A percentile compares a stretch with the other conserved stretches of the same genome.
phyloP scores from a whole-genome alignment of 768 basidiomycete genomes.

The Calocera cornea region DNA sequence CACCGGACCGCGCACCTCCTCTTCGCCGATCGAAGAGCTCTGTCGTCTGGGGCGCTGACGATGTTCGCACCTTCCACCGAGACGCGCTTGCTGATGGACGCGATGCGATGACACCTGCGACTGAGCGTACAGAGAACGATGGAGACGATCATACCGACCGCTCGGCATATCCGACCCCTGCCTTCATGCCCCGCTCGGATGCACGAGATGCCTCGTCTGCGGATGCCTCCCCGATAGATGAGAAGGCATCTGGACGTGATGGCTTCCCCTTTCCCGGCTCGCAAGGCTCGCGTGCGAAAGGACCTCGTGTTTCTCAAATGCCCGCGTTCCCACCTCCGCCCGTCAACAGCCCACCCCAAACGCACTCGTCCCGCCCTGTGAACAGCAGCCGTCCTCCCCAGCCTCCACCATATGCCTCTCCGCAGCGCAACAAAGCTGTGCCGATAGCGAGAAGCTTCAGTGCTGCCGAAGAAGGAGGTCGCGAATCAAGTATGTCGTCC shows the following conservation, averaged over 20 bases:
- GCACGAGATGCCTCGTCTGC: not conserved
- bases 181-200: not conserved
- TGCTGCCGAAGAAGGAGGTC: not conserved
- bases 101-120: not conserved
- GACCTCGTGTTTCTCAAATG: not conserved
- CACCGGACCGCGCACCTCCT: not conserved
- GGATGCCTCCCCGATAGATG: not conserved
- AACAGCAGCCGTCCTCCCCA: not conserved
- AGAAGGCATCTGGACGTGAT: not conserved
- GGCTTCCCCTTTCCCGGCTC: not conserved
- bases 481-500: not conserved
- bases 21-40: not conserved
- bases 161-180: not conserved
- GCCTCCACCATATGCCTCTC: not conserved
- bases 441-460: not conserved
- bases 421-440: not conserved
- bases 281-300: not conserved
- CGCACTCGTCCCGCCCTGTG: not conserved
- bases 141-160: not conserved
- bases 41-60: not conserved
- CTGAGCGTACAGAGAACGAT: not conserved
- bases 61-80: not conserved
- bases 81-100: not conserved
- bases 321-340: not conserved
- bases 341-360: not conserved